Evolutionary conservation across 1,284 basidiomycete species (phyloP), one percentile per base, ranked within the genome.

Genomic region (Ustilago lituana): DNA sequence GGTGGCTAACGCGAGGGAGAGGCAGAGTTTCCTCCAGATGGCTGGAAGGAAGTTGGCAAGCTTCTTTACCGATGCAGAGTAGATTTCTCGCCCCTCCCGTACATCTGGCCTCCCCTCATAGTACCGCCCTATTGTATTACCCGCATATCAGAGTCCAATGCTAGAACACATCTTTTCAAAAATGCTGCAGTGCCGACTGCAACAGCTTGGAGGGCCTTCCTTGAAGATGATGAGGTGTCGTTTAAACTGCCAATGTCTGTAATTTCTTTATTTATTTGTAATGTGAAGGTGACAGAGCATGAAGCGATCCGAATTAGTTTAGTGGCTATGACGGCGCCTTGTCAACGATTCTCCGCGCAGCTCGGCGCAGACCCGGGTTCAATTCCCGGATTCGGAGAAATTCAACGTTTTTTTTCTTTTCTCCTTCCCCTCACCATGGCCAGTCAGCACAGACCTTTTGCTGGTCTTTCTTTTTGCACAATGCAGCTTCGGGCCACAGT

Each of bases 311-410:
- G 68, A 71, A 71, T 72, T 72, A 72, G 69, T 72, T 72, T 72
- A 72, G 69, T 72, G 69, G 69, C 64, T 72, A 72, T 72, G 69
- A 72, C 69, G 69, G 69, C 69, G 63, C 69, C 69, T 72, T 72
- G 69, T 72, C 69, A 72, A 44, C 24, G 12, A 38, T 33, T 59
- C 55, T 59, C 51, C 52, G 60, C 52, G 60, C 48, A 47, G 27
- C 41, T 33, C 68, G 68, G 68, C 68, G 68, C 68, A 66, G 68
- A 71, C 68, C 68, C 68, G 68, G 68, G 68, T 71, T 71, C 68
- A 66, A 71, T 71, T 71, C 68, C 68, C 68, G 68, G 68, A 71
- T 70, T 70, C 54, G 67, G 67, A 70, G 67, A 22, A 41, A 29
- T 22, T 32, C 20, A 46, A 31, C 15, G 4, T 24, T 31, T 33